phyloP scores from a whole-genome alignment of 129 eudicot species.

The Flaveria sonorensis region DNA sequence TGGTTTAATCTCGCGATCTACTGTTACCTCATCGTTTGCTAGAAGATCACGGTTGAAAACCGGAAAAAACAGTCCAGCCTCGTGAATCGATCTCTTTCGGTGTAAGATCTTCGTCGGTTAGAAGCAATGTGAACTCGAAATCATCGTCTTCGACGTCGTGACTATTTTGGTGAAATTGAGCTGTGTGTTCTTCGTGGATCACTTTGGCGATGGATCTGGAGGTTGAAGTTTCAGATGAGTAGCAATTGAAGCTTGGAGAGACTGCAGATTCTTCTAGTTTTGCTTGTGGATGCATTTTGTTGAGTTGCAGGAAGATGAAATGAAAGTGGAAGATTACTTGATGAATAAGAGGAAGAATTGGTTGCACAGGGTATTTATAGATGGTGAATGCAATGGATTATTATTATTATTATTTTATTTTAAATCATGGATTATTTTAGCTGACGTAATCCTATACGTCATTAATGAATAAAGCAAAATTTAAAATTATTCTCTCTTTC shows the following conservation, averaged over 20 bases:
- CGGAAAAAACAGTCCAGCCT: constrained; percentile 46
- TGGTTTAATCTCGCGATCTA: not conserved
- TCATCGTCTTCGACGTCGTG: constrained; percentile 25
- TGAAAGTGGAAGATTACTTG: not conserved
- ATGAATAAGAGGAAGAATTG: not conserved
- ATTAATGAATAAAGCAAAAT: not conserved
- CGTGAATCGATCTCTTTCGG: constrained; percentile 28
- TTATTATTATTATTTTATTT: not conserved
- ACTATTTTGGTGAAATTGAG: not conserved
- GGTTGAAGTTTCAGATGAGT: constrained; percentile 38
- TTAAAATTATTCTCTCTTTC: not conserved
- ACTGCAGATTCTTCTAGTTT: constrained; percentile 8
- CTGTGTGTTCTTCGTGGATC: constrained; percentile 25
- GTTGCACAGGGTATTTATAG: not conserved
- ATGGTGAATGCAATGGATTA: not conserved
- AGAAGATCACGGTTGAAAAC: constrained; percentile 50
- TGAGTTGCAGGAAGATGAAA: not conserved
- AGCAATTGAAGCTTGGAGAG: constrained; percentile 52
- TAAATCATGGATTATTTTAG: not conserved
- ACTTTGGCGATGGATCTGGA: constrained; percentile 37
- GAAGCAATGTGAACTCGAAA: constrained; percentile 42
- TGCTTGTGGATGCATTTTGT: not conserved
- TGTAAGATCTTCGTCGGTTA: constrained; percentile 16
- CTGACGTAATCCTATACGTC: constrained; percentile 5
- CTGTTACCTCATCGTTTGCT: not conserved